phyloP scores from a whole-genome alignment of 495 filamentous ascomycete species.

The Alectoria sarmentosa region DNA sequence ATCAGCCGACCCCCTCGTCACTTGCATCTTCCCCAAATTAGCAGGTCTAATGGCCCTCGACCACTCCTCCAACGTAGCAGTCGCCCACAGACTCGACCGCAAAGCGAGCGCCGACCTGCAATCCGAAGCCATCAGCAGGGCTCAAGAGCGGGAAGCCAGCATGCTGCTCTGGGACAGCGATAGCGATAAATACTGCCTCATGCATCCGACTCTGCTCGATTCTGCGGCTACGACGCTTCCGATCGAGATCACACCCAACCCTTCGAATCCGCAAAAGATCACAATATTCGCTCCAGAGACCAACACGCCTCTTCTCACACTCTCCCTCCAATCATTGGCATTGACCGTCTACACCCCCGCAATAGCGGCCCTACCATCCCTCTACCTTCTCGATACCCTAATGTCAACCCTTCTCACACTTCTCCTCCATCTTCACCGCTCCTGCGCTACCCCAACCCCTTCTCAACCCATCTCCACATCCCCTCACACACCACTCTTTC shows the following conservation, averaged over 20 bases:
- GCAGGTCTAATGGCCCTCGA: constrained; percentile 28
- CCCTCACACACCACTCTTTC: constrained; percentile 15
- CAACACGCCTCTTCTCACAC: constrained; percentile 17
- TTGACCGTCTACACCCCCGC: constrained; percentile 17
- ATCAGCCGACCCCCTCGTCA: constrained; percentile 21
- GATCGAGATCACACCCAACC: constrained; percentile 22
- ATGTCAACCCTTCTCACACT: constrained; percentile 25
- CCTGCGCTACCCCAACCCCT: constrained; percentile 17
- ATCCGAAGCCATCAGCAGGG: constrained; percentile 23
- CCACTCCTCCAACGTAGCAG: constrained; percentile 23
- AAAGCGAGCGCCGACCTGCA: constrained; percentile 25
- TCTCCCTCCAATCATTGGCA: constrained; percentile 17
- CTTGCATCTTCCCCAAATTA: constrained; percentile 26
- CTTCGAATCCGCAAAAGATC: constrained; percentile 22
- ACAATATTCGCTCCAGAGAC: constrained; percentile 26
- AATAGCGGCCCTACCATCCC: constrained; percentile 19
- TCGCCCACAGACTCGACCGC: constrained; percentile 23
- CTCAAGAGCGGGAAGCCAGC: constrained; percentile 25
- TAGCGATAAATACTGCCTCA: constrained; percentile 22
- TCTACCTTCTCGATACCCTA: constrained; percentile 27
- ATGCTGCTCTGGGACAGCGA: constrained; percentile 25
- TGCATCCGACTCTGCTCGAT: constrained; percentile 27
- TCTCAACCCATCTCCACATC: constrained; percentile 11
- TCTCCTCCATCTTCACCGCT: constrained; percentile 27
- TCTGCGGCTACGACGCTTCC: constrained; percentile 17